phyloP scores from a whole-genome alignment of 2,329 filamentous ascomycete species.

The Cladosporium sphaerospermum region DNA sequence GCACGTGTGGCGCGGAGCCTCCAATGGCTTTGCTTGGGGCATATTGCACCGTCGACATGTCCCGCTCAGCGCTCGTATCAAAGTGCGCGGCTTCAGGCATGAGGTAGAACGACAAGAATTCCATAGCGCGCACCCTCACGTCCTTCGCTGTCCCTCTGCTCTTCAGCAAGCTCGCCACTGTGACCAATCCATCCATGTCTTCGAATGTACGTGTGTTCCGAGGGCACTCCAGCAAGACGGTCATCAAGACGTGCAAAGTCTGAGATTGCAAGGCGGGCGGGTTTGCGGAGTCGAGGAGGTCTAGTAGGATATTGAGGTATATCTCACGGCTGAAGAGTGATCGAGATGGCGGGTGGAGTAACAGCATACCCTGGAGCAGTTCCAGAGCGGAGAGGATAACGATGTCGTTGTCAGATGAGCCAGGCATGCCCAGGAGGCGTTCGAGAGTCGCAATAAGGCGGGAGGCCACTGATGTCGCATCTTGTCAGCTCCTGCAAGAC shows the following conservation, averaged over 20 bases:
- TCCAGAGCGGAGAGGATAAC: conserved; percentile 84
- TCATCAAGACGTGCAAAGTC: conserved; percentile 83
- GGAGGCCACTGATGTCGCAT: conserved; percentile 58
- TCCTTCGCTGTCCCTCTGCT: conserved; percentile 75
- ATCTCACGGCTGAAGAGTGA: conserved; percentile 80
- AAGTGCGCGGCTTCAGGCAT: conserved; percentile 69
- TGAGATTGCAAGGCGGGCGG: conserved; percentile 87
- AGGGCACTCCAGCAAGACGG: conserved; percentile 78
- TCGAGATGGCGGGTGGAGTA: conserved; percentile 86
- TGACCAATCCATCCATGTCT: conserved; percentile 81
- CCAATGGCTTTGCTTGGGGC: conserved; percentile 20
- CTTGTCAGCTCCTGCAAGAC: neutral
- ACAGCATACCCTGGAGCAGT: conserved; percentile 77
- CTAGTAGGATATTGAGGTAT: conserved; percentile 94
- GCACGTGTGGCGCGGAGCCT: conserved; percentile 15
- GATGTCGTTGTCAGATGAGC: conserved; percentile 75
- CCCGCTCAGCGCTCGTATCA: conserved; percentile 20
- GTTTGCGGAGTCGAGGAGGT: conserved; percentile 85
- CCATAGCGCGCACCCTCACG: conserved; percentile 92
- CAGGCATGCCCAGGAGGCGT: conserved; percentile 73
- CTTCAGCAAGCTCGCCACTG: conserved; percentile 89
- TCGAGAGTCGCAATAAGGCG: conserved; percentile 81
- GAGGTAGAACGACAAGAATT: conserved; percentile 97
- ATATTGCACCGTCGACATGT: conserved; percentile 23
- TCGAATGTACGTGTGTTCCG: conserved; percentile 90